A percentile compares a stretch with the other conserved stretches of the same genome.
Evolutionary conservation across 495 filamentous ascomycete genomes (phyloP).

Genomic region (Aspergillus ostianus): DNA sequence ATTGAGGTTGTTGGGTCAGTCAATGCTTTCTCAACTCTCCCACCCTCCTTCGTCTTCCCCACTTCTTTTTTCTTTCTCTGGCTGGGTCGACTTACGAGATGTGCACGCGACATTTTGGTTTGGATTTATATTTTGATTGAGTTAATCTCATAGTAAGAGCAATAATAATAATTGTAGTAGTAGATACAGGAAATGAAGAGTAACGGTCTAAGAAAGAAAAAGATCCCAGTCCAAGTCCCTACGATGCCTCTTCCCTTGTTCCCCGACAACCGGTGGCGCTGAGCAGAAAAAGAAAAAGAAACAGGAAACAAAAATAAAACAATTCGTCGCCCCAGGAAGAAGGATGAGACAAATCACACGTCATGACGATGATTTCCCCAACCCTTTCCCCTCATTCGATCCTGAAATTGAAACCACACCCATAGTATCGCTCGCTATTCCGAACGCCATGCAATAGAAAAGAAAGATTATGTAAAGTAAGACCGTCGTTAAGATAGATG

Average conservation of each 20-base stretch:
- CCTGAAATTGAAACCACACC: neutral
- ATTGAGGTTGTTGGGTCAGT: neutral
- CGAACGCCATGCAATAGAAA: conserved; percentile 13
- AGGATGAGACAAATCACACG: neutral
- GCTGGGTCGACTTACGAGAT: neutral
- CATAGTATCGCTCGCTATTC: conserved; percentile 10
- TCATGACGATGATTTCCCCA: neutral
- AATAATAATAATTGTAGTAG: neutral
- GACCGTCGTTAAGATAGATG: too few species aligned
- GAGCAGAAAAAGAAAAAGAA: neutral
- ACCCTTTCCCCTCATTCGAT: neutral
- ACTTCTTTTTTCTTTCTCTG: neutral
- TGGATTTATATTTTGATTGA: too few species aligned
- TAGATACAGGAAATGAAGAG: neutral
- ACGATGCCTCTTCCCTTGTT: too few species aligned
- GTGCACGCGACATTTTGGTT: neutral
- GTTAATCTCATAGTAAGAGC: too few species aligned
- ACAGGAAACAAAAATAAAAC: neutral
- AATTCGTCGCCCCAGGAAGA: neutral
- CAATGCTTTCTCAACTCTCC: neutral
- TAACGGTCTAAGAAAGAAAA: neutral
- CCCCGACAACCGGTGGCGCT: neutral
- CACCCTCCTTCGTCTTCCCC: neutral
- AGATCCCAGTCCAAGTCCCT: neutral
- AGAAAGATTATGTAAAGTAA: neutral